Conservation (phyloP, 371 early-diverging fungal genomes). For the Capniomyces stellatus region DNA sequence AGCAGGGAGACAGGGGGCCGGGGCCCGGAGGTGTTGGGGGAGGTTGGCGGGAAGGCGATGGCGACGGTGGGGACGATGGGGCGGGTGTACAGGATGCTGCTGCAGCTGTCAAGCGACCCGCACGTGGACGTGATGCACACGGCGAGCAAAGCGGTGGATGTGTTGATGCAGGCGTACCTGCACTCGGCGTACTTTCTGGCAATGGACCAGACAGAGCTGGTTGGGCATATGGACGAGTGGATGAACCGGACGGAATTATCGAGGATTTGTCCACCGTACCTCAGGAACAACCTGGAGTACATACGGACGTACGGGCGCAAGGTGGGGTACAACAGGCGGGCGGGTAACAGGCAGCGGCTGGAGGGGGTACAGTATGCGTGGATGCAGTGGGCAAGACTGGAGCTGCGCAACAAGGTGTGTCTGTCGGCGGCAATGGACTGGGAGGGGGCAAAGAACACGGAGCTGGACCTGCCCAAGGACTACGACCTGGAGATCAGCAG, state of each 20-base stretch:
- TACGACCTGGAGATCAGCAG: slow-evolving; percentile 17
- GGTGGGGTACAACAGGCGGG: background rate
- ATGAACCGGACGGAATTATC: background rate
- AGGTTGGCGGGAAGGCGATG: background rate
- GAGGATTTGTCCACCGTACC: background rate
- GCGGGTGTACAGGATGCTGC: slow-evolving; percentile 13
- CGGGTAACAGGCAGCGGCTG: background rate
- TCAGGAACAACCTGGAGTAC: background rate
- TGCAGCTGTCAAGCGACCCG: slow-evolving; percentile 13
- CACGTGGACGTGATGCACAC: slow-evolving; percentile 18
- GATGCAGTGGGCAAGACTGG: slow-evolving; percentile 15
- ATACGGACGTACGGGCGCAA: background rate
- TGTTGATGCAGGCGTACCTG: slow-evolving; percentile 21
- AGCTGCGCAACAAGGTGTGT: slow-evolving; percentile 14
- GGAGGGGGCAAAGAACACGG: slow-evolving; percentile 23
- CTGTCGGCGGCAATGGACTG: slow-evolving; percentile 20
- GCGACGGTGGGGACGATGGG: background rate
- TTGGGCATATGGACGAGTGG: background rate
- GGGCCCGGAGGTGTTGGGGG: background rate
- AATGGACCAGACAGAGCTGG: background rate
- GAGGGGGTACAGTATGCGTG: slow-evolving; percentile 13
- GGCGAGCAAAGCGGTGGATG: slow-evolving; percentile 16
- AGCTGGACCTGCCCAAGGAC: slow-evolving; percentile 13
- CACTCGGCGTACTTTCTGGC: slow-evolving; percentile 14
- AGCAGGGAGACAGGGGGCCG: slow-evolving; percentile 14